These are phyloP conservation scores for Macrophomina pseudophaseolina DNA, from an alignment of 2,329 filamentous ascomycete species.

Conservation along the genomic window DNA sequence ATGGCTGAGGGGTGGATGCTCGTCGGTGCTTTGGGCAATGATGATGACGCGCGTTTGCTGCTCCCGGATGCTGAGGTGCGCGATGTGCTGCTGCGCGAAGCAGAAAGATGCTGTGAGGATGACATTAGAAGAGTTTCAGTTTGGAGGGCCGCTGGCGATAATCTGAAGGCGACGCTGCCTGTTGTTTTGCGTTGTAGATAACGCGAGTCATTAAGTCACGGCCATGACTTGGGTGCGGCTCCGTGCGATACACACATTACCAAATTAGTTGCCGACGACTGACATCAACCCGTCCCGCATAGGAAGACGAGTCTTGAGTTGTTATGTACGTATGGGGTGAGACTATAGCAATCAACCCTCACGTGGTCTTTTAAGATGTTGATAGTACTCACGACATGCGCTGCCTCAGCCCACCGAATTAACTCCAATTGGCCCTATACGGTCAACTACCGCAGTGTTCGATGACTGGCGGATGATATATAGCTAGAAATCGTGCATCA, in stretches of 20 bases:
- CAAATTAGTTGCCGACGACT: conserved; percentile 1
- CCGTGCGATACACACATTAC: neutral
- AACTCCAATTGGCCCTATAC: too few relatives aligned
- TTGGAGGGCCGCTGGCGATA: neutral
- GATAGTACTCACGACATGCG: too few relatives aligned
- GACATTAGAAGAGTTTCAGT: neutral
- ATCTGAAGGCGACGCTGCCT: neutral
- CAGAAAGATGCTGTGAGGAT: conserved; percentile 7
- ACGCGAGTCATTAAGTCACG: conserved; percentile 5
- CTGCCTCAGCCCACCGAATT: too few relatives aligned
- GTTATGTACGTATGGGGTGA: too few relatives aligned
- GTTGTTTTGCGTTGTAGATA: neutral
- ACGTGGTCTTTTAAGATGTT: too few relatives aligned
- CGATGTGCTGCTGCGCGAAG: conserved; percentile 11
- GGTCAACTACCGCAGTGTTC: too few relatives aligned
- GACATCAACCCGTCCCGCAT: too few relatives aligned
- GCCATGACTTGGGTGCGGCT: neutral
- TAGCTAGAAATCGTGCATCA: too few relatives aligned
- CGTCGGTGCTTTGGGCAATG: conserved; percentile 44
- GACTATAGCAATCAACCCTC: too few relatives aligned
- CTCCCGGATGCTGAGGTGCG: conserved; percentile 31
- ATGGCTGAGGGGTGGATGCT: conserved; percentile 53
- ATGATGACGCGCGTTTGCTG: conserved; percentile 44
- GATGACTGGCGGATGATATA: too few relatives aligned
- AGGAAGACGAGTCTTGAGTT: too few relatives aligned